phyloP scores from a whole-genome alignment of 305 asterid species.

The Rubia balearica region DNA sequence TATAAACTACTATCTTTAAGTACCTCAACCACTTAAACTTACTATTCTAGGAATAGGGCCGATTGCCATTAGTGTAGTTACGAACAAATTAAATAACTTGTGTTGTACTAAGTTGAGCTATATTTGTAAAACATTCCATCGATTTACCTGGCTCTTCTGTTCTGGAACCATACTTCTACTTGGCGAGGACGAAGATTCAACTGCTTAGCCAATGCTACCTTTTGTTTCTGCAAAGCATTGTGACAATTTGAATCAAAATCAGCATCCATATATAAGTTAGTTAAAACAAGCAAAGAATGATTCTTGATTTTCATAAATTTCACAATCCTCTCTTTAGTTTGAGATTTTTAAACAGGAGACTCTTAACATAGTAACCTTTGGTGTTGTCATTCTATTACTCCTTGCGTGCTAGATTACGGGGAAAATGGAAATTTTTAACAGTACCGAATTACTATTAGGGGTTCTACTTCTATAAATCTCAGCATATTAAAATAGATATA shows the following conservation, averaged over 20 bases:
- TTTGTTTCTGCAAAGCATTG: slow-evolving; percentile 48
- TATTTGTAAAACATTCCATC: neutral
- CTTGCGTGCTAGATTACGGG: no score
- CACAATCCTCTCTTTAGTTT: neutral
- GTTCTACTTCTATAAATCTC: neutral
- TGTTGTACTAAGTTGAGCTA: neutral
- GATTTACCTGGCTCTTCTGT: slow-evolving; percentile 79
- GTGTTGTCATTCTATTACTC: no score
- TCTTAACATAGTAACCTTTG: neutral
- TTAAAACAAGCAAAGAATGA: neutral
- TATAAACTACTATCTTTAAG: neutral
- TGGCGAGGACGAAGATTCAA: slow-evolving; percentile 86
- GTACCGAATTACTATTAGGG: no score
- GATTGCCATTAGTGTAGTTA: neutral
- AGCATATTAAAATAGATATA: no score
- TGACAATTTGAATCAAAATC: neutral
- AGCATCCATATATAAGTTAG: neutral
- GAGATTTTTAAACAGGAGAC: neutral
- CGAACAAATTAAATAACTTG: neutral
- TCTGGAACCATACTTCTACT: slow-evolving; percentile 95
- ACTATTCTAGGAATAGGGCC: neutral
- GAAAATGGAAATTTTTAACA: no score
- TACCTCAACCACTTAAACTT: neutral
- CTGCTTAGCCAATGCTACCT: slow-evolving; percentile 69
- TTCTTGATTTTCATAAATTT: neutral